Evolutionary conservation across 306 rosid genomes (phyloP).

Genomic region (Vigna radiata): DNA sequence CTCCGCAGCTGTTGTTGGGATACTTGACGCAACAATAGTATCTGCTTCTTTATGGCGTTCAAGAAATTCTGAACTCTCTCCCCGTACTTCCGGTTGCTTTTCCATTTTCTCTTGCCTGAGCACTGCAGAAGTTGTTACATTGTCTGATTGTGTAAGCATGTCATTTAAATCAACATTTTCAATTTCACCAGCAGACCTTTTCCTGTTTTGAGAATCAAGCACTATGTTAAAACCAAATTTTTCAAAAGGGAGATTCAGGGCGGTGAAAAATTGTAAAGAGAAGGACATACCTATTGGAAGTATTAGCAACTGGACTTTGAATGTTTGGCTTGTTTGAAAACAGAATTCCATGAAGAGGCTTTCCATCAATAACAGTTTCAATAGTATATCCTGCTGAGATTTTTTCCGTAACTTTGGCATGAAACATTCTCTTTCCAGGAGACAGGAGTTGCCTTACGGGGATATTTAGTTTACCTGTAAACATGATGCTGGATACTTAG

Average conservation of each 20-base stretch:
- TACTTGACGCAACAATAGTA: constrained; percentile 40
- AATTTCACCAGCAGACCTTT: constrained; percentile 44
- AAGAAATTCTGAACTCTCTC: constrained; percentile 43
- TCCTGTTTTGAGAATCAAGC: constrained; percentile 56
- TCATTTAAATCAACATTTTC: constrained; percentile 46
- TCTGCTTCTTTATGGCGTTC: constrained; percentile 48
- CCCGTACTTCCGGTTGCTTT: constrained; percentile 35
- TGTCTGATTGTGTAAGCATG: not conserved
- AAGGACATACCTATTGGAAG: constrained; percentile 58
- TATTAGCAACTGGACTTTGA: constrained; percentile 29
- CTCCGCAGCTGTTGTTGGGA: constrained; percentile 47
- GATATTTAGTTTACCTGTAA: constrained; percentile 57
- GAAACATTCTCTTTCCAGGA: constrained; percentile 71
- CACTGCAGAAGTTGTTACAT: constrained; percentile 49
- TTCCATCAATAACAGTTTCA: constrained; percentile 93
- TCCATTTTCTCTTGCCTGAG: constrained; percentile 47
- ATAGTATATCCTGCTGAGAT: constrained; percentile 66
- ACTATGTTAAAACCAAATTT: constrained; percentile 14
- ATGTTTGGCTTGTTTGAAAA: constrained; percentile 57
- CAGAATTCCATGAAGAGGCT: constrained; percentile 83
- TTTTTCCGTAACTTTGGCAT: constrained; percentile 77
- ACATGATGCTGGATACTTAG: constrained; percentile 40
- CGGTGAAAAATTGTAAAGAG: not conserved
- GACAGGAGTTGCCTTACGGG: constrained; percentile 56
- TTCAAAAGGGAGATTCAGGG: not conserved